Evolutionary conservation across 108 stramenopile genomes (phyloP).

Genomic region (Schizochytrium sp.): DNA sequence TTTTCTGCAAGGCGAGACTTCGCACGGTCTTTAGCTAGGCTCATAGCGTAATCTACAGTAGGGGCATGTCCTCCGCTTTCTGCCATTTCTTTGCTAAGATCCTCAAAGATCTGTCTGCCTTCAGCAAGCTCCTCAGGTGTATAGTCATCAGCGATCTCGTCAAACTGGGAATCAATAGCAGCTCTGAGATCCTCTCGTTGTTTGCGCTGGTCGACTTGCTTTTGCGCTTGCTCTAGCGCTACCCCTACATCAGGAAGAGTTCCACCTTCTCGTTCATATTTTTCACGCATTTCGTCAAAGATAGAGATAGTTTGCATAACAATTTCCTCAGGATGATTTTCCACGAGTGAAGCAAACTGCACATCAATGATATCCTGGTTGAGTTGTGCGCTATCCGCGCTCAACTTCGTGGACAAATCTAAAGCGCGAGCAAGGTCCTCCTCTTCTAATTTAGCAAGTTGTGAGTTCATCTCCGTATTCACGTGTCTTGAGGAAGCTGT

Average conservation of each 20-base stretch:
- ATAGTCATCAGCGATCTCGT: slow-evolving; percentile 3
- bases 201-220: background rate
- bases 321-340: background rate
- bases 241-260: background rate
- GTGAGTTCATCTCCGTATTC: too few relatives aligned
- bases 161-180: background rate
- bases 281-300: slow-evolving; percentile 39
- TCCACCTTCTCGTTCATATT: slow-evolving; percentile 5
- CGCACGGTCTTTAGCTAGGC: slow-evolving; percentile 49
- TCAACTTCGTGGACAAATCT: background rate
- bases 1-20: slow-evolving; percentile 21
- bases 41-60: slow-evolving; percentile 9
- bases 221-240: background rate
- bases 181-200: background rate
- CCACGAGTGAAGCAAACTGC: slow-evolving; percentile 1
- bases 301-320: slow-evolving; percentile 48
- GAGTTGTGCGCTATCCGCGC: background rate
- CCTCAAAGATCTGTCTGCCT: background rate
- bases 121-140: background rate
- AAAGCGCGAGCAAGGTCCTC: slow-evolving; percentile 27
- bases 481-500: too few relatives aligned
- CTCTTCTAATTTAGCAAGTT: background rate
- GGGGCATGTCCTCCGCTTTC: slow-evolving; percentile 39
- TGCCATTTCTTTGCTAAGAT: slow-evolving; percentile 36
- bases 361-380: slow-evolving; percentile 25